Evolutionary conservation across 2,329 filamentous ascomycete genomes (phyloP).

Genomic region (Aspergillus fijiensis): DNA sequence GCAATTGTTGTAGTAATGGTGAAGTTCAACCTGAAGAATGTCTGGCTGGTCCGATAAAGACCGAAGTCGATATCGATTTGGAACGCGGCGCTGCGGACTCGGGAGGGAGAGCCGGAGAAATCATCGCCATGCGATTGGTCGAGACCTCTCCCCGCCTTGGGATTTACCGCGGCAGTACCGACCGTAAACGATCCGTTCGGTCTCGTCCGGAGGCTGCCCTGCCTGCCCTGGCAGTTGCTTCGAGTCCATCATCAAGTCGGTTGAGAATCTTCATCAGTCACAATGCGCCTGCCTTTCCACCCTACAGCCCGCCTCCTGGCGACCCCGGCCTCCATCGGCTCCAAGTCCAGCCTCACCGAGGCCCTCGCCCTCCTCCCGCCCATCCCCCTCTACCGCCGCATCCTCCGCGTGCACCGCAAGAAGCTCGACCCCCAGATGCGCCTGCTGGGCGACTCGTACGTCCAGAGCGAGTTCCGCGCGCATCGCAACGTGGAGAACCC

Average conservation of each 20-base stretch:
- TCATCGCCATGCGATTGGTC: background rate
- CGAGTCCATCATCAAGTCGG: too few relatives aligned
- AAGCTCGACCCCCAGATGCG: conserved; percentile 72
- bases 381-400: conserved; percentile 81
- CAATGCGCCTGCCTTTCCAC: conserved; percentile 36
- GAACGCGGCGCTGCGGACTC: too few relatives aligned
- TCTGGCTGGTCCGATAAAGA: background rate
- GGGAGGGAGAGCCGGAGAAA: too few relatives aligned
- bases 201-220: too few relatives aligned
- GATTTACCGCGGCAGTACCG: background rate
- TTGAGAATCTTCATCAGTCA: conserved; percentile 13
- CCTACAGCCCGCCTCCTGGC: conserved; percentile 33
- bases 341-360: conserved; percentile 44
- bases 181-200: background rate
- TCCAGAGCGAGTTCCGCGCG: conserved; percentile 87
- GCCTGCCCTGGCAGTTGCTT: too few relatives aligned
- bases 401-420: conserved; percentile 82
- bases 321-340: conserved; percentile 40
- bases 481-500: conserved; percentile 86
- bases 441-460: conserved; percentile 83
- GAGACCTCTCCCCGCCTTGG: conserved; percentile 8
- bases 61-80: too few relatives aligned
- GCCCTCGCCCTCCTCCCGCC: conserved; percentile 76
- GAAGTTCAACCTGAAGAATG: too few relatives aligned
- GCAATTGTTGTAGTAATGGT: too few relatives aligned